Conservation (phyloP, 176 grass and related monocot genomes). For the Otatea glauca region DNA sequence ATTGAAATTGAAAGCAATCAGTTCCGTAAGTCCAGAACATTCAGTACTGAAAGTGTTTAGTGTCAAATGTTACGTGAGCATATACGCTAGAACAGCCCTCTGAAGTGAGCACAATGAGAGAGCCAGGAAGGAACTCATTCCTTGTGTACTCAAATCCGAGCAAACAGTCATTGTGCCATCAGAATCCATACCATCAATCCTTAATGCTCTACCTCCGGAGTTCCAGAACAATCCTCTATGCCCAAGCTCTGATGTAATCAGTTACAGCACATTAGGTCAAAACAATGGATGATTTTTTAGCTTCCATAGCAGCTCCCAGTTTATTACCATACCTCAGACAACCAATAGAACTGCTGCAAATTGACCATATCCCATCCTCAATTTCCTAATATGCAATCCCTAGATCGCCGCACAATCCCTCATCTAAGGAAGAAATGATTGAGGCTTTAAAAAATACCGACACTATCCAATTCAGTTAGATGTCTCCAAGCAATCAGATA, state of each 20-base stretch:
- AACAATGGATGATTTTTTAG: slow-evolving; percentile 38
- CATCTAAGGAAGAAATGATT: slow-evolving; percentile 56
- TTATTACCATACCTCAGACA: slow-evolving; percentile 60
- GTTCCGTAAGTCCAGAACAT: slow-evolving; percentile 22
- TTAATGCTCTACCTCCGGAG: slow-evolving; percentile 43
- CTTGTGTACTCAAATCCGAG: slow-evolving; percentile 10
- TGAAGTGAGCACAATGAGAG: slow-evolving; percentile 8
- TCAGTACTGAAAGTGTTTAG: slow-evolving; percentile 19
- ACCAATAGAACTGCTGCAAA: slow-evolving; percentile 50
- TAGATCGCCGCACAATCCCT: slow-evolving; percentile 57
- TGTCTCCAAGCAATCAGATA: slow-evolving; percentile 6
- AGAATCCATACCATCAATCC: slow-evolving; percentile 39
- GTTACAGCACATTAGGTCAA: slow-evolving; percentile 44
- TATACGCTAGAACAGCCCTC: slow-evolving; percentile 3
- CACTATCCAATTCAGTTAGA: slow-evolving; percentile 34
- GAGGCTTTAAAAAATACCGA: slow-evolving; percentile 43
- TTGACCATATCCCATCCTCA: slow-evolving; percentile 52
- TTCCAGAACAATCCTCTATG: slow-evolving; percentile 48
- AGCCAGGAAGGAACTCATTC: slow-evolving; percentile 6
- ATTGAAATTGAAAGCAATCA: slow-evolving; percentile 33
- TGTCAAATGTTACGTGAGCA: slow-evolving; percentile 22
- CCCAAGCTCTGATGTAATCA: slow-evolving; percentile 51
- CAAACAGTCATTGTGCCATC: slow-evolving; percentile 24
- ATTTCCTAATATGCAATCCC: slow-evolving; percentile 58
- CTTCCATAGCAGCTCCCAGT: slow-evolving; percentile 42